Evolutionary conservation across 495 filamentous ascomycete genomes (phyloP), one percentile per base, ranked within the genome.

Genomic region (Annulohypoxylon bovei): DNA sequence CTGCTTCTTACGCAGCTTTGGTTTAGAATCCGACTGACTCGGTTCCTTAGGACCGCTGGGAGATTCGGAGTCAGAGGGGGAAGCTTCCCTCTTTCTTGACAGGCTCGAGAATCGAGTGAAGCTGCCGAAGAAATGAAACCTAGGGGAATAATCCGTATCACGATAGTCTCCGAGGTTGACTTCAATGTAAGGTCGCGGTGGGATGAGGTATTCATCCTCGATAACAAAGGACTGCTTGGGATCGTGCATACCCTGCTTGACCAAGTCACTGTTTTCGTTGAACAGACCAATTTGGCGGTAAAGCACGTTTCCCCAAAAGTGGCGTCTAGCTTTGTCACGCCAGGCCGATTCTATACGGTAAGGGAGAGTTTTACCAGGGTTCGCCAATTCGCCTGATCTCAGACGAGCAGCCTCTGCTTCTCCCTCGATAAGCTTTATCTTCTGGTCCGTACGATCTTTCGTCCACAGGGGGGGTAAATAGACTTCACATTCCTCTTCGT

Each of bases 171-270:
- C 46, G 9, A 50, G 46, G 7, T 14, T 16, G 0, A 50, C 25
- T 1, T 50, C 7, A 4, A 50, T 50, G 46, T 27, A 28, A 5
- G 46, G 46, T 28, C 46, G 46, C 4, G 22, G 46, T 14, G 46
- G 46, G 46, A 50, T n/a, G 23, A 16, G 8, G 12, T 50, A n/a
- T n/a, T n/a, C 23, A 0, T 20, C 6, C 0, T 52, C 20, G 78
- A 79, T 12, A 57, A 77, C 14, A 79, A 81, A 39, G 76, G 81
- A 11, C 70, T 81, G 0, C 72, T 85, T 23, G 79, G 83, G 55
- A 85, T 81, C 0, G 58, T 77, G 0, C 9, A 76, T 32, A 2
- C 67, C 68, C 20, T 58, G 58, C 16, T 63, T 42, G 14, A 27
- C 23, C 9, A 74, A 44, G 23, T 74, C 68, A 33, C 49, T 22